Evolutionary conservation across 805 yeast species (phyloP), one percentile per base, ranked within the genome.

Genomic region (Wickerhamiella sorbophila): DNA sequence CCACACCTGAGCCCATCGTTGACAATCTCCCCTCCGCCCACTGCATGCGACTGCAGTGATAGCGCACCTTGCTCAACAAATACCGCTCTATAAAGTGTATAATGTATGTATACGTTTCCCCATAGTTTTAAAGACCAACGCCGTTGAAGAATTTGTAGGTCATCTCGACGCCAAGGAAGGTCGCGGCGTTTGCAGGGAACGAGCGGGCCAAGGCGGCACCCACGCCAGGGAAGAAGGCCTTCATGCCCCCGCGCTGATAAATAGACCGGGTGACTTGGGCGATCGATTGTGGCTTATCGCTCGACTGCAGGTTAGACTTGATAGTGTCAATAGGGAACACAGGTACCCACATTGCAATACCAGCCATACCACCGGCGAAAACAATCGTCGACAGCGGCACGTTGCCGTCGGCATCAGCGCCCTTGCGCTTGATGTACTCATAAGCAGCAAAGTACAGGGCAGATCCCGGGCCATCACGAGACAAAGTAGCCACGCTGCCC

Each of bases 101-200:
- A n/a, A n/a, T n/a, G n/a, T n/a, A n/a, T n/a, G n/a, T n/a, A n/a
- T n/a, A n/a, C n/a, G n/a, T n/a, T n/a, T n/a, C n/a, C n/a, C n/a
- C 29, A 6, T 24, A 8, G 16, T 15, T 12, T 38, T 42, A 48
- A n/a, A 51, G 37, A 10, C 46, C 47, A 5, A 44, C 29, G 14
- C 42, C 36, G 29, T 36, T 53, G 54, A 65, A 62, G 38, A 54
- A 50, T 40, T 55, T 47, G 52, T 59, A 57, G 18, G 94, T 83
- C 44, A 87, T 56, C 60, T 88, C 98, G 24, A 88, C 97, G 37
- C 97, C 98, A 29, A 85, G 72, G 65, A 88, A 88, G 2, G 97
- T 87, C 6, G 98, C 97, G n/a, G 98, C 98, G 62, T 91, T 88
- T 18, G 97, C 97, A 3, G 97, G 97, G 79, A 91, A 88, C 33